These are phyloP conservation scores for Yamadazyma blattariae DNA, from an alignment of 1,139 yeast genomes.

Conservation along the genomic window DNA sequence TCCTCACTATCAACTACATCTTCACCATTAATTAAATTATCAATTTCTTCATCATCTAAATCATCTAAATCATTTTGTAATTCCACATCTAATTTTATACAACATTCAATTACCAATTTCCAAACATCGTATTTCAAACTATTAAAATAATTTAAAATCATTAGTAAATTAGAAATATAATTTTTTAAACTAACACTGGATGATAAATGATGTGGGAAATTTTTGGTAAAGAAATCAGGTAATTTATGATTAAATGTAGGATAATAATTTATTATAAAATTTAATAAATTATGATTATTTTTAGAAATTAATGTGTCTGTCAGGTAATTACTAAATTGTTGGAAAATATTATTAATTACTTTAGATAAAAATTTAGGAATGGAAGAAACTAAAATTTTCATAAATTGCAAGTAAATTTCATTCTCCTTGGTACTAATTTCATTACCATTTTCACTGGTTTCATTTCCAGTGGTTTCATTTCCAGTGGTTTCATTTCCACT, in stretches of 20 bases:
- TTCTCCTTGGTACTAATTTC: constrained; percentile 24
- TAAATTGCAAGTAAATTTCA: constrained; percentile 61
- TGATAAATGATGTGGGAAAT: constrained; percentile 77
- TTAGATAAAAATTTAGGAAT: constrained; percentile 88
- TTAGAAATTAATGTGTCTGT: constrained; percentile 3
- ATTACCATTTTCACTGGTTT: too few species aligned
- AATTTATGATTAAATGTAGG: constrained; percentile 78
- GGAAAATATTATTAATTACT: constrained; percentile 60
- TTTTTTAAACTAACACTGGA: constrained; percentile 54
- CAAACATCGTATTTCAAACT: constrained; percentile 74
- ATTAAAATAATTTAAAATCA: constrained; percentile 62
- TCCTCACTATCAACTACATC: constrained; percentile 38
- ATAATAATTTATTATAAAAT: constrained; percentile 61
- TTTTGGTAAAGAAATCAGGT: constrained; percentile 53
- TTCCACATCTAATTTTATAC: constrained; percentile 91
- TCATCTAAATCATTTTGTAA: constrained; percentile 86
- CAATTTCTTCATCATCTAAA: constrained; percentile 71
- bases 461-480: too few species aligned
- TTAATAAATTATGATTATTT: constrained; percentile 54
- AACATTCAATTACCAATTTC: constrained; percentile 75
- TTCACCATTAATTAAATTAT: constrained; percentile 55
- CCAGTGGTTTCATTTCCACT: too few species aligned
- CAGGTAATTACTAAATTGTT: constrained; percentile 31
- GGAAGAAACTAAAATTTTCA: constrained; percentile 77
- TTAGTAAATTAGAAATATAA: constrained; percentile 64